Evolutionary conservation across 164 flowering plant genomes (phyloP).

Genomic region (Paratinospora sagittata): DNA sequence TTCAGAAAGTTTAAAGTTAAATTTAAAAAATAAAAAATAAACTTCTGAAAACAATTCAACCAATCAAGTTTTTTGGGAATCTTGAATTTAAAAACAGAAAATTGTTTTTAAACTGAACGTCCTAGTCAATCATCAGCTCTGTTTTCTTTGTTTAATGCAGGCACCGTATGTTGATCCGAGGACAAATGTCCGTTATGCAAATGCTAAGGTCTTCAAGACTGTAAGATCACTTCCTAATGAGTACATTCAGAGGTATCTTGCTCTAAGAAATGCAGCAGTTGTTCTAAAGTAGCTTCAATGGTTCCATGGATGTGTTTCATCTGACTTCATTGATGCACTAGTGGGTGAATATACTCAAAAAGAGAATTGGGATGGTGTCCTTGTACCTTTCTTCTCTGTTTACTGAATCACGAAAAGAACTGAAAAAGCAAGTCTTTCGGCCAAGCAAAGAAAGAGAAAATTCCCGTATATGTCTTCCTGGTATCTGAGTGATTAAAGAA

Average conservation of each 20-base stretch:
- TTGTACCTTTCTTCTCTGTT: too few species aligned
- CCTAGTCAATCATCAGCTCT: not conserved
- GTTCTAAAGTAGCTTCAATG: slow-evolving; percentile 38
- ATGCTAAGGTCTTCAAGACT: slow-evolving; percentile 75
- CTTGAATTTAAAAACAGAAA: too few species aligned
- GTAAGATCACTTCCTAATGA: slow-evolving; percentile 74
- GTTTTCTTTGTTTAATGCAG: slow-evolving; percentile 31
- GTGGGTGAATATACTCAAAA: not conserved
- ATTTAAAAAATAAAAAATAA: too few species aligned
- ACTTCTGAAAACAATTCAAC: too few species aligned
- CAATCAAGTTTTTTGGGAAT: too few species aligned
- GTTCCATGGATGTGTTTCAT: not conserved
- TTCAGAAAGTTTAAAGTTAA: too few species aligned
- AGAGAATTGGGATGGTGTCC: too few species aligned
- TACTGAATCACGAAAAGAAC: not conserved
- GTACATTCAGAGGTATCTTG: slow-evolving; percentile 73
- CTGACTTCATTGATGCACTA: not conserved
- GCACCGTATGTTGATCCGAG: slow-evolving; percentile 89
- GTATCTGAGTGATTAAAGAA: too few species aligned
- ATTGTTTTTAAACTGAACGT: not conserved
- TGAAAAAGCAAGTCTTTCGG: too few species aligned
- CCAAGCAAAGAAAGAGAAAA: too few species aligned
- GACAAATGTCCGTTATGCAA: slow-evolving; percentile 85
- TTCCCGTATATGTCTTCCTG: too few species aligned
- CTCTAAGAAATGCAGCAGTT: slow-evolving; percentile 83